Conservation (phyloP, 352 stramenopile species). For the Pythium angustatum region DNA sequence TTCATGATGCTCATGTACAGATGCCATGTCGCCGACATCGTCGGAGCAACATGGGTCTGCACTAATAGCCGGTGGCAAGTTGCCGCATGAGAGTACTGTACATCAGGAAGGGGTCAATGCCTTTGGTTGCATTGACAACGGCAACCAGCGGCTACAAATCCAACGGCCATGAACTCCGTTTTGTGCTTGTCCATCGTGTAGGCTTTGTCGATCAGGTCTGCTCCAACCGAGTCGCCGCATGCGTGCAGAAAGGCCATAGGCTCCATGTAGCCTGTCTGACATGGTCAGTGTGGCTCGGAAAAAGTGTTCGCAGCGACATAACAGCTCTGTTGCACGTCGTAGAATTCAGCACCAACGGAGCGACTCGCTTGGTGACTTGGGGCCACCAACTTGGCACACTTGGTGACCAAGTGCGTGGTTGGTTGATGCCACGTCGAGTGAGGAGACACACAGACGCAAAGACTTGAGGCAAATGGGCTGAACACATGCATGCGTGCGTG, state of each 20-base stretch:
- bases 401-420: neutral
- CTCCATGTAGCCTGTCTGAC: conserved; percentile 7
- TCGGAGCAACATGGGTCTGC: too few species aligned
- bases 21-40: too few species aligned
- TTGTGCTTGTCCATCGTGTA: neutral
- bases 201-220: conserved; percentile 4
- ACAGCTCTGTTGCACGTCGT: neutral
- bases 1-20: too few species aligned
- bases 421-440: neutral
- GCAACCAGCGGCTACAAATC: too few species aligned
- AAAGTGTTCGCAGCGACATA: conserved; percentile 15
- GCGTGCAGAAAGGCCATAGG: neutral
- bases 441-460: conserved; percentile 15
- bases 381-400: neutral
- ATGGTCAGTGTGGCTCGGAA: neutral
- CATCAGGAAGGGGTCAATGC: too few species aligned
- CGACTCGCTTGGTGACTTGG: too few species aligned
- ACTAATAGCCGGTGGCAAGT: too few species aligned
- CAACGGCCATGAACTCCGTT: too few species aligned
- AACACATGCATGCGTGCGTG: conserved; percentile 17
- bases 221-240: conserved; percentile 4
- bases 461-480: neutral
- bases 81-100: too few species aligned
- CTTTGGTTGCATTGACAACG: too few species aligned
- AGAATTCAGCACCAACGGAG: neutral